These are phyloP conservation scores for Leccinum angustisporum DNA, from an alignment of 1,284 basidiomycete species.

Conservation along the genomic window DNA sequence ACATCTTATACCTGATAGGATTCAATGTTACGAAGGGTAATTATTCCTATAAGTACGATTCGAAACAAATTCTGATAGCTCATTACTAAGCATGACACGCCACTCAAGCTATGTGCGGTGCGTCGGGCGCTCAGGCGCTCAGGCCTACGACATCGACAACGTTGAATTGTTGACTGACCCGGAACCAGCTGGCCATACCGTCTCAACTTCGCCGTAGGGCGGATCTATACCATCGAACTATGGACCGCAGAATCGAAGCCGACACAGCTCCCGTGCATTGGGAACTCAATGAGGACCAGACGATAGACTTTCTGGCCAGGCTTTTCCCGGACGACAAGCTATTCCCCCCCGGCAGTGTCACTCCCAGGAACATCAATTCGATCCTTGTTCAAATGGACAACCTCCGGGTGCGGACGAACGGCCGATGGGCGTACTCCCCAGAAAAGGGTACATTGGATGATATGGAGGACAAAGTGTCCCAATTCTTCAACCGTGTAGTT, in stretches of 20 bases:
- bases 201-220: neutral
- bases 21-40: no score
- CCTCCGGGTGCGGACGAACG: neutral
- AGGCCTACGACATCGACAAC: neutral
- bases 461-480: neutral
- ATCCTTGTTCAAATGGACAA: neutral
- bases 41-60: no score
- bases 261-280: constrained; percentile 3
- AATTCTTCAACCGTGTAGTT: neutral
- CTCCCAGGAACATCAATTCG: neutral
- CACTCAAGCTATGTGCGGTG: neutral
- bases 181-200: neutral
- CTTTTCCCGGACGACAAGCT: neutral
- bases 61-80: neutral
- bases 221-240: neutral
- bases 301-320: neutral
- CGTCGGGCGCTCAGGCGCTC: neutral
- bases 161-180: neutral
- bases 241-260: constrained; percentile 1
- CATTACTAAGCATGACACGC: constrained; percentile 2
- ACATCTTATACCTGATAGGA: no score
- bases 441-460: neutral
- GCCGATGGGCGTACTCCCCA: neutral
- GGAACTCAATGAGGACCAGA: neutral
- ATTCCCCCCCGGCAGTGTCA: neutral